Percentiles rank a stretch among this genome's conserved stretches.
phyloP scores from a whole-genome alignment of 371 early-diverging fungal genomes.

The Rhizomucor miehei region DNA sequence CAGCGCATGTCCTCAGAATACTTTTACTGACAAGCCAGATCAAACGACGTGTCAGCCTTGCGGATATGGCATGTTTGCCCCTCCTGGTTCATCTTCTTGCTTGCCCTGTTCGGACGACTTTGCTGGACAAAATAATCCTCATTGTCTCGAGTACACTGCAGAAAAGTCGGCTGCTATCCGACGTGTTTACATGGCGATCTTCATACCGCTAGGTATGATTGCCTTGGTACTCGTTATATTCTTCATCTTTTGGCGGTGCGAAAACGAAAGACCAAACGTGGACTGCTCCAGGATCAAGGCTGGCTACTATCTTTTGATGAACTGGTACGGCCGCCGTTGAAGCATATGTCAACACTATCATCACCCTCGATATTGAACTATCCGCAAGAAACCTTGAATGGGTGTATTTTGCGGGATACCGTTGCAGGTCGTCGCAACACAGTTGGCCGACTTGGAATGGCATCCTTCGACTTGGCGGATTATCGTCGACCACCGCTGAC shows the following conservation, averaged over 20 bases:
- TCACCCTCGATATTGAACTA: background rate
- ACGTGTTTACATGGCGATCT: slow-evolving; percentile 23
- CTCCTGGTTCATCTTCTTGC: slow-evolving; percentile 18
- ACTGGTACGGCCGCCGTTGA: slow-evolving; percentile 15
- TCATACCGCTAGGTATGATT: slow-evolving; percentile 24
- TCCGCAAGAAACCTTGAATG: background rate
- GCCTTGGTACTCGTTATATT: slow-evolving; percentile 1
- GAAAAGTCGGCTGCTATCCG: slow-evolving; percentile 6
- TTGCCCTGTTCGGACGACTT: slow-evolving; percentile 21
- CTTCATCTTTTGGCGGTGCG: slow-evolving; percentile 11
- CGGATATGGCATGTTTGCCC: slow-evolving; percentile 16
- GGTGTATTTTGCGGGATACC: no score
- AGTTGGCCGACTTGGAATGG: no score
- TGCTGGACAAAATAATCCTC: slow-evolving; percentile 8
- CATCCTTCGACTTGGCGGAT: no score
- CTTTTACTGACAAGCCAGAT: slow-evolving; percentile 18
- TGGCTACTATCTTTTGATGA: slow-evolving; percentile 44
- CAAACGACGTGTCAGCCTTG: slow-evolving; percentile 33
- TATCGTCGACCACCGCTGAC: no score
- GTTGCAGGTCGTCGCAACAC: no score
- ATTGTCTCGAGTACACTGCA: slow-evolving; percentile 13
- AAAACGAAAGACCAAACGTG: slow-evolving; percentile 18
- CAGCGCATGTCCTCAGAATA: slow-evolving; percentile 30
- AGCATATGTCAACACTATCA: slow-evolving; percentile 1
- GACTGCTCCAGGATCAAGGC: slow-evolving; percentile 32